Percentiles rank a stretch among this genome's conserved stretches.
Evolutionary conservation across 345 rosid genomes (phyloP).

Genomic region (Microcos paniculata): DNA sequence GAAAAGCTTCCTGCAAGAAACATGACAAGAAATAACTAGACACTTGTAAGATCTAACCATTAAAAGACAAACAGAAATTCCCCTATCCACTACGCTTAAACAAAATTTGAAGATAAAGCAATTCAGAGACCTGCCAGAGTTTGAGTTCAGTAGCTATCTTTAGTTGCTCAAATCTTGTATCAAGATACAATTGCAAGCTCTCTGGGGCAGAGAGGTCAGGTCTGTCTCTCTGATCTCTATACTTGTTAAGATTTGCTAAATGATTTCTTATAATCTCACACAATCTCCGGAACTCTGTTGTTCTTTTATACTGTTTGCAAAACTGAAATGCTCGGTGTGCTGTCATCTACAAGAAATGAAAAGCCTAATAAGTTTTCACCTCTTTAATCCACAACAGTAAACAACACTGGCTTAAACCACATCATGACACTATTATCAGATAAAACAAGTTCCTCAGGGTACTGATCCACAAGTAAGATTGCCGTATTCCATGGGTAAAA

Average conservation of each 20-base stretch:
- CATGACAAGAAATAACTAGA: constrained; percentile 12
- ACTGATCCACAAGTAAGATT: not conserved
- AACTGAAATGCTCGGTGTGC: constrained; percentile 97
- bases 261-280: constrained; percentile 98
- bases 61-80: too few species aligned
- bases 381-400: not conserved
- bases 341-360: constrained; percentile 67
- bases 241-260: constrained; percentile 86
- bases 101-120: not conserved
- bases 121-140: constrained; percentile 79
- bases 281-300: constrained; percentile 92
- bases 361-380: not conserved
- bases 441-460: not conserved
- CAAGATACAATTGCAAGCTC: constrained; percentile 89
- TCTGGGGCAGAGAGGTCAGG: constrained; percentile 97
- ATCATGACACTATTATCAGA: not conserved
- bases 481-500: not conserved
- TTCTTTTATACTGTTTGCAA: constrained; percentile 92
- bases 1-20: constrained; percentile 86
- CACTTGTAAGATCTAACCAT: not conserved
- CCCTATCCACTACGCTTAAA: not conserved
- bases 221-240: constrained; percentile 97
- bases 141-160: constrained; percentile 93
- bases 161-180: constrained; percentile 96
- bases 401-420: not conserved